These are phyloP conservation scores for barley (Hordeum vulgare) DNA, from an alignment of 176 grass and related monocot genomes.

Conservation along the genomic window MorexV3_pseudomolecules_assembly NC_058520.1:563910786-563911285, in stretches of 20 bases:
- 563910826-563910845: neutral
- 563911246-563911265: no score
- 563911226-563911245: neutral
- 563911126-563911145: no score
- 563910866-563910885: neutral
- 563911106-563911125: no score
- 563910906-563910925: neutral
- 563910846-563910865: neutral
- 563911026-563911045: neutral
- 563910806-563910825: neutral
- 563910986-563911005: neutral
- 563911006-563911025: neutral
- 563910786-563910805: neutral
- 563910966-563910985: neutral
- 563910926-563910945: neutral
- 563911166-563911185: neutral
- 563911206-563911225: neutral
- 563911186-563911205: no score
- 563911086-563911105: neutral
- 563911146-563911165: no score
- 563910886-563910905: neutral
- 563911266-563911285: neutral
- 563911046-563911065: neutral
- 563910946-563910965: neutral
- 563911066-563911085: neutral